A percentile compares a stretch with the other conserved stretches of the same genome.
Conservation (phyloP, 2,329 filamentous ascomycete genomes). For the Apiospora aurea region DNA sequence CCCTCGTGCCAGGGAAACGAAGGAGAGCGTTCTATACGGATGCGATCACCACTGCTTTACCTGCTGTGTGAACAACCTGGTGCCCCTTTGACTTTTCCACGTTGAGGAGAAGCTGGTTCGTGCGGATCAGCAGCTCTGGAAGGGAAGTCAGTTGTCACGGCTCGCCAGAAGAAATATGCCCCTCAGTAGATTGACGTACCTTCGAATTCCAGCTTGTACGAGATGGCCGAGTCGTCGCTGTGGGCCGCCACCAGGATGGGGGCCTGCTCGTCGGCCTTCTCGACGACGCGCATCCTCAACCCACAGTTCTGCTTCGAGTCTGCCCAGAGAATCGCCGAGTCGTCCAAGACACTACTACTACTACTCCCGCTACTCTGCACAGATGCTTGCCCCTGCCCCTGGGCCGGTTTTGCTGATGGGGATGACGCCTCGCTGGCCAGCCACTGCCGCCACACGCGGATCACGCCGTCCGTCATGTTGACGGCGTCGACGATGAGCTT, state of each 20-base stretch:
- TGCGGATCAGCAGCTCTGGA: conserved; percentile 73
- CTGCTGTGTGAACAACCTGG: conserved; percentile 60
- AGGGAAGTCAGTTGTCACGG: too few species aligned
- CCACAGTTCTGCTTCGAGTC: conserved; percentile 70
- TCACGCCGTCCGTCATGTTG: conserved; percentile 70
- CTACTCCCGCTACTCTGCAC: too few species aligned
- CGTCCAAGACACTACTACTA: conserved; percentile 29
- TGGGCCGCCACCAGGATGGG: conserved; percentile 64
- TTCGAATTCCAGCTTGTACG: conserved; percentile 75
- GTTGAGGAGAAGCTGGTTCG: conserved; percentile 67
- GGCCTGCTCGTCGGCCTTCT: conserved; percentile 52
- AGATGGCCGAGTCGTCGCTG: conserved; percentile 68
- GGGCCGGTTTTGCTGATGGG: conserved; percentile 27
- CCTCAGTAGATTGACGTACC: conserved; percentile 54
- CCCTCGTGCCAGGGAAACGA: background rate
- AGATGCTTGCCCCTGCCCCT: conserved; percentile 32
- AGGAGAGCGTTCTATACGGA: conserved; percentile 43
- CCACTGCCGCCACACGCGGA: conserved; percentile 79
- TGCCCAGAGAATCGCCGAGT: conserved; percentile 69
- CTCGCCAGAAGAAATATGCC: background rate
- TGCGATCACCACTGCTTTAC: conserved; percentile 73
- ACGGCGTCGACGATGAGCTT: conserved; percentile 65
- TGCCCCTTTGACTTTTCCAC: conserved; percentile 70
- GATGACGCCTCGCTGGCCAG: conserved; percentile 53
- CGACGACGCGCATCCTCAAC: conserved; percentile 69